Base-by-base conservation (phyloP, 2,329 filamentous ascomycete genomes). In the Sporothrix mexicana region DNA sequence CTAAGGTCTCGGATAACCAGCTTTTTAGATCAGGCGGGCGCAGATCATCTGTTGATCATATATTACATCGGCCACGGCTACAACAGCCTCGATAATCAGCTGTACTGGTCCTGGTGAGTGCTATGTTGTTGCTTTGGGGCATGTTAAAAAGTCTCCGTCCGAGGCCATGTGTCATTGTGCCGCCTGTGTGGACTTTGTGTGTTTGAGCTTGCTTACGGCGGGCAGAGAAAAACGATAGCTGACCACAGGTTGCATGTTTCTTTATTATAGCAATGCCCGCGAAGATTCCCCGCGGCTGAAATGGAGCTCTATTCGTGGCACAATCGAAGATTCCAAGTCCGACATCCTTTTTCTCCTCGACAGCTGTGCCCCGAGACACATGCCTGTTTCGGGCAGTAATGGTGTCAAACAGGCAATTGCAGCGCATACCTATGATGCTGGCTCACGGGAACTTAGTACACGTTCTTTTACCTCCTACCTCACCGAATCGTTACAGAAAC, bases 41-140 rank as follows among this genome's bases (percentile, higher is more conserved):
- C 86, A 45, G 87, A 90, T 75, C 88, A 91, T 77, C 83, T 91
- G 25, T 80, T 91, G 74, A 88, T 91, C 74, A 85, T 91, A 74
- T 90, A 91, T 79, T 91, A 91, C 78, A 87, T 87, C 75, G 89
- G 89, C 43, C 83, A 90, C 77, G 88, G 88, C 75, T 90, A 86
- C 76, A 81, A 87, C 53, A 85, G 86, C n/a, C 76, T 83, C 12
- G 88, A 91, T 78, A 86, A 86, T 77, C 88, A 91, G 79, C 82
- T 91, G 36, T 91, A 90, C 79, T 91, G 89, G 89, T 88, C 89
- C 73, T 88, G 88, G 89, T 91, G 84, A 83, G 88, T 85, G 68
- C 47, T 6, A 75, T 41, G 76, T 36, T 59, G 67, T 43, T 76
- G 41, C 75, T 66, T 73, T 5, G 41, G 6, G 25, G 25, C 10